A percentile compares a stretch with the other conserved stretches of the same genome.
Conservation (phyloP, 208 protist genomes). For the Acanthamoeba royreba region DNA sequence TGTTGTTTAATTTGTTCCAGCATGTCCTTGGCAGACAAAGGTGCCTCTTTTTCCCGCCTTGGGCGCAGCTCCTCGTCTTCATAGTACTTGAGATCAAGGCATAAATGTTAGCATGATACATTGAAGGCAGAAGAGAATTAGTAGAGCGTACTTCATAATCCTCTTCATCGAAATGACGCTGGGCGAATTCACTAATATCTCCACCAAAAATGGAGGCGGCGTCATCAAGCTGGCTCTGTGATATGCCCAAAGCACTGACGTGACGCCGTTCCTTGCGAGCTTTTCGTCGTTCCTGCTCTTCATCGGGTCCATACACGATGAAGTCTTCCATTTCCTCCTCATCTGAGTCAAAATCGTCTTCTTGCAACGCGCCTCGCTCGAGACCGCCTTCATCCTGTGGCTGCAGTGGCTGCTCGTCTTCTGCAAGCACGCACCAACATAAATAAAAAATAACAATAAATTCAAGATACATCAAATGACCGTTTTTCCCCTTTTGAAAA, state of each 20-base stretch:
- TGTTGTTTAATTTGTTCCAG: background rate
- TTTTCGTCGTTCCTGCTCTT: background rate
- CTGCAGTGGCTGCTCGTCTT: background rate
- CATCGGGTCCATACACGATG: background rate
- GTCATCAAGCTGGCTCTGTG: constrained; percentile 12
- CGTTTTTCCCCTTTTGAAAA: background rate
- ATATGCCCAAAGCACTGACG: background rate
- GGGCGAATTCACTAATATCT: background rate
- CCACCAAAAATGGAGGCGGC: constrained; percentile 12
- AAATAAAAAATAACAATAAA: background rate
- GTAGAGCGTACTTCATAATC: too few species aligned
- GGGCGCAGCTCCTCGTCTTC: background rate
- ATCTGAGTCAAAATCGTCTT: background rate
- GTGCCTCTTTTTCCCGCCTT: background rate
- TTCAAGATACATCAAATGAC: background rate
- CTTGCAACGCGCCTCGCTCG: background rate
- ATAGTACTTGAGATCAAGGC: background rate
- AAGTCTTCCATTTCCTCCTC: constrained; percentile 14
- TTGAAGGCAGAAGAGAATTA: background rate
- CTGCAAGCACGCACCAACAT: background rate
- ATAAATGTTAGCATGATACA: background rate
- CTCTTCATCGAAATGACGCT: background rate
- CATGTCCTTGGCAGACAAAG: background rate
- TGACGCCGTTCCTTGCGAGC: background rate
- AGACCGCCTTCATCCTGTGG: background rate